Base-by-base conservation (phyloP, 73 alveolate species). In the Urostyla sp. region DNA sequence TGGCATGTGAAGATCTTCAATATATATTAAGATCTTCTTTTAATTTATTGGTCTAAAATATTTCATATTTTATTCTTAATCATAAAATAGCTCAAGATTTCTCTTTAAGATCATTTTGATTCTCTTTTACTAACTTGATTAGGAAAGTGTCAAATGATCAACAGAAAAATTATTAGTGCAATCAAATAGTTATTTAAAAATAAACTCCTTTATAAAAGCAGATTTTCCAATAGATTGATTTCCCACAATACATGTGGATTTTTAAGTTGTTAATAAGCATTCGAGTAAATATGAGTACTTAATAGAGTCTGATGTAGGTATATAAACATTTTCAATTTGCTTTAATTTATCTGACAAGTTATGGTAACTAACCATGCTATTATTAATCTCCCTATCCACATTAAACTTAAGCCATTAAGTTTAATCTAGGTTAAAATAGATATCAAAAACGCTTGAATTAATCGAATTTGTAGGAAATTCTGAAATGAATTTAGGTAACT, bases 281-380 rank as follows among this genome's bases (percentile, higher is more conserved):
- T 94, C 98, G 26, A 96, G 67, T 18, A 95, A 54, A 82, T 80
- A 94, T 20, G 96, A 63, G 91, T 92, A 97, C 80, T 98, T 89
- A 28, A 95, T 95, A 21, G 99, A 89, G 80, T 98, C 99, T n/a
- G 85, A 89, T 16, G 99, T 98, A 16, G 99, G 99, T 23, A 98
- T 31, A 74, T 48, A 85, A 0, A 49, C 50, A 28, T 76, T 85
- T 56, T 72, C 38, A 45, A 58, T 55, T 20, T 21, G 31, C 31
- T 58, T 58, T 8, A 58, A 7, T 26, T 52, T 35, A 10, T 58
- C 75, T 4, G 75, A 55, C 11, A 58, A 21, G 20, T 31, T 45
- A 28, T 69, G 83, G 55, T 18, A 69, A 23, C 26, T 48, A 4
- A 69, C 83, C 3, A 69, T 46, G 10, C 72, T 30, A 18, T 27